Evolutionary conservation across 371 early-diverging fungal species (phyloP), one percentile per base, ranked within the genome.

Genomic region (Apophysomyces variabilis): DNA sequence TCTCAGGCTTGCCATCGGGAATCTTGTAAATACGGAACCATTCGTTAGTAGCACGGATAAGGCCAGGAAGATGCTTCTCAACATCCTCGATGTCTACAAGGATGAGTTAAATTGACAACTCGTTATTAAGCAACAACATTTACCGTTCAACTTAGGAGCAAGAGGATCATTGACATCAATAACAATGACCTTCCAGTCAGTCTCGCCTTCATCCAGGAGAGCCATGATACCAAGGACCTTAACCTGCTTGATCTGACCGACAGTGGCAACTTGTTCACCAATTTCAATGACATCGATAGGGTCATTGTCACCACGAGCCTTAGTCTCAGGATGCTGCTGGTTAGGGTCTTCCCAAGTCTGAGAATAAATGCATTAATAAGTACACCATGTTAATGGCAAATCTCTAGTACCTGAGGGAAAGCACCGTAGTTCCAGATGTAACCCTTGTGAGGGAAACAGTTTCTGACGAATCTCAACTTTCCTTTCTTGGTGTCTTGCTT

Each of bases 11-110:
- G 69, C 96, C 96, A 87, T 97, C 97, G 59, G 98, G 96, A 73
- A 98, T 91, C 85, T 99, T 98, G 93, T 98, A 97, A 79, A 95
- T 90, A 73, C 92, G 90, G 93, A 99, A 97, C 99, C 99, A 98
- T 78, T 95, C 93, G 73, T 91, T 90, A 46, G 96, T 95, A 66
- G 93, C 94, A 67, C 92, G 89, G 60, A 98, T 80, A 26, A 98
- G 89, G 60, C 96, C 98, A 39, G 97, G 98, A 67, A 93, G 86
- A 75, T 92, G 88, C 76, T 89, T 89, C 80, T 96, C 95, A 69
- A 99, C 93, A 80, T 99, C 99, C 75, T 95, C 94, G 69, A 96
- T 90, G 77, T 95, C 92, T 83, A 68, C 39, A 45, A 38, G 35
- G 39, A 41, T n/a, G n/a, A 67, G 14, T 60, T 35, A 66, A 61